Base-by-base conservation (phyloP, 139 green algal genomes). In the Trebouxia sp. region DNA sequence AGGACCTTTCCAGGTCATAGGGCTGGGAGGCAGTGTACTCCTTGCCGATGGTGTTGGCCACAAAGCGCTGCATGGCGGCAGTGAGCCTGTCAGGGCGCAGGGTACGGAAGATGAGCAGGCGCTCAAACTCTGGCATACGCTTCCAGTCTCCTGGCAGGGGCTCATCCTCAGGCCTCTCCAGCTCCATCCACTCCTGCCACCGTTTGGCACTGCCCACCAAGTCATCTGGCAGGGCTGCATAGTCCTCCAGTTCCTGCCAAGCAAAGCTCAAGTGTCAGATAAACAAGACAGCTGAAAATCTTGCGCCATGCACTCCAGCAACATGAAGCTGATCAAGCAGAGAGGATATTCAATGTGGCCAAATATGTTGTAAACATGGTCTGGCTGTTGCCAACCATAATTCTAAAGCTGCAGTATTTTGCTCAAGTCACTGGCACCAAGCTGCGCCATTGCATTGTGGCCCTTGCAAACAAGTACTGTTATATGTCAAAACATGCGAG, bases 121-220 rank as follows among this genome's bases (percentile, higher is more conserved):
- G 84, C 42, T 97, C 90, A 78, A 97, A 94, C 78, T 95, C 91
- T 32, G 90, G 87, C 89, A 97, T 93, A 53, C 92, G 91, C 87
- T 97, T 97, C 94, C 94, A 98, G 83, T 98, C 94, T 1, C 94
- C 83, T 0, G 95, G 95, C 78, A 97, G 84, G 6, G 90, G 90
- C 86, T 97, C 94, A n/a, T 94, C 93, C 85, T 98, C 95, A 26
- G 93, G 92, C 37, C 92, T 82, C 80, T 96, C 91, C 45, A 95
- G 86, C 87, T 97, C 93, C 81, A 95, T 91, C 94, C 94, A 98
- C 86, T 98, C 95, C 8, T 86, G 78, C 95, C 95, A 98, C 37
- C 94, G 85, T 89, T 97, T 98, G 56, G 86, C 82, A 79, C 78
- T 89, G 43, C 89, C 90, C 26, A 94, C 86, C 37, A 98, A 76